Evolutionary conservation across 768 basidiomycete species (phyloP), one percentile per base, ranked within the genome.

Genomic region (Rickenella mellea): DNA sequence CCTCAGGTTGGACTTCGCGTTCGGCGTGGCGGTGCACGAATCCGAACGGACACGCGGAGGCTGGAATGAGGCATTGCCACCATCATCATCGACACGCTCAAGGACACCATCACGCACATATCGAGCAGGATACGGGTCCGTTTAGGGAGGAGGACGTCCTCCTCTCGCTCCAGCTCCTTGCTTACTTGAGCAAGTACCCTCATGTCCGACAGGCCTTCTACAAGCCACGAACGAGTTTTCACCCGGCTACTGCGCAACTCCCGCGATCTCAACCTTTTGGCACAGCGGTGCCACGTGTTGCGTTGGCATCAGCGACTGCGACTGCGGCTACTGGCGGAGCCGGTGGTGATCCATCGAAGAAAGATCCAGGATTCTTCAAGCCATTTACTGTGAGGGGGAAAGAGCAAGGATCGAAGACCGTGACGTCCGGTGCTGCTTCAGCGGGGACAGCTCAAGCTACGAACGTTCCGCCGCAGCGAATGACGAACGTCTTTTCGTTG

Each of bases 151-250:
- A 99, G 53, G 93, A 96, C 48, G 89, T 98, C 0, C 67, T 98
- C 2, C 74, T 93, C 7, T 78, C 83, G 15, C 65, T 99, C 10
- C 94, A 99, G 59, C 78, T 98, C 2, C 73, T 99, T 1, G 96
- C 96, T 3, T 98, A 99, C 57, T 71, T 98, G 14, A 90, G 85
- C 65, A 98, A 99, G 61, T 98, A 99, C 57, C 92, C 96, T 1
- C 94, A 98, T 59, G 94, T 98, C 3, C 71, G 96, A 8, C 83
- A 92, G 54, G 89, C 92, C 5, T 98, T 99, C 57, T 96, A 98
- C 59, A 88, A 90, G 57, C 82, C 79, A 1, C 72, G 87, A 1
- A 63, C 68, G n/a, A 75, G 78, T n/a, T 89, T 88, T 59, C 85
- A 87, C 52, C 85, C 85, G 0, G 85, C 83, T 7, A 76, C 76